Evolutionary conservation across 2,329 filamentous ascomycete genomes (phyloP).

Genomic region (Talaromyces sp.): DNA sequence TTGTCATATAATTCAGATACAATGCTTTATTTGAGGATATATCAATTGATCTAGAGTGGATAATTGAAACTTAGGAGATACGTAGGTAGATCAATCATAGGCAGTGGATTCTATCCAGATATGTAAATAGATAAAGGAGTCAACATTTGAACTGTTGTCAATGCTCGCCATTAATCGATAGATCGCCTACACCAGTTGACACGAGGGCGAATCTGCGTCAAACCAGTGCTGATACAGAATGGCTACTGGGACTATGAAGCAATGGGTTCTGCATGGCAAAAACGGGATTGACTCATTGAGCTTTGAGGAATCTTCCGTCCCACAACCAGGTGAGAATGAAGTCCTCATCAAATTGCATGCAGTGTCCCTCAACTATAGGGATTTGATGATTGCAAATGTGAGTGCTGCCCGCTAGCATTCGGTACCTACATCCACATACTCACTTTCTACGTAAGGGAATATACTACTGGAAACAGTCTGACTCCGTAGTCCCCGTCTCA

Average conservation of each 20-base stretch:
- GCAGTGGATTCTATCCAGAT: background rate
- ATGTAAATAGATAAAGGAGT: background rate
- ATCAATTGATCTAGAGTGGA: background rate
- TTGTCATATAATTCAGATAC: background rate
- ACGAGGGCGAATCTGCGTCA: background rate
- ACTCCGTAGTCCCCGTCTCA: background rate
- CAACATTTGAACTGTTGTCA: background rate
- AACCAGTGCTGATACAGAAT: background rate
- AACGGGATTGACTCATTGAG: background rate
- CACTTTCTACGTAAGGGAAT: background rate
- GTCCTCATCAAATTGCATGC: background rate
- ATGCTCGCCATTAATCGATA: background rate
- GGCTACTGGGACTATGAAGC: background rate
- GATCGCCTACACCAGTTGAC: background rate
- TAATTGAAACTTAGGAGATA: background rate
- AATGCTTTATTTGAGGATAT: background rate
- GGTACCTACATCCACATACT: background rate
- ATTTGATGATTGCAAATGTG: background rate
- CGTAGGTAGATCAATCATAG: background rate
- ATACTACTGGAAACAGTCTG: background rate
- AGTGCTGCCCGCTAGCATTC: background rate
- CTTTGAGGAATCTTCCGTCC: background rate
- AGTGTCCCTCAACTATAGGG: background rate
- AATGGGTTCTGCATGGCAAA: background rate
- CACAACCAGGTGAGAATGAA: background rate